Base-by-base conservation (phyloP, 2,329 filamentous ascomycete genomes). In the Scedosporium boydii region DNA sequence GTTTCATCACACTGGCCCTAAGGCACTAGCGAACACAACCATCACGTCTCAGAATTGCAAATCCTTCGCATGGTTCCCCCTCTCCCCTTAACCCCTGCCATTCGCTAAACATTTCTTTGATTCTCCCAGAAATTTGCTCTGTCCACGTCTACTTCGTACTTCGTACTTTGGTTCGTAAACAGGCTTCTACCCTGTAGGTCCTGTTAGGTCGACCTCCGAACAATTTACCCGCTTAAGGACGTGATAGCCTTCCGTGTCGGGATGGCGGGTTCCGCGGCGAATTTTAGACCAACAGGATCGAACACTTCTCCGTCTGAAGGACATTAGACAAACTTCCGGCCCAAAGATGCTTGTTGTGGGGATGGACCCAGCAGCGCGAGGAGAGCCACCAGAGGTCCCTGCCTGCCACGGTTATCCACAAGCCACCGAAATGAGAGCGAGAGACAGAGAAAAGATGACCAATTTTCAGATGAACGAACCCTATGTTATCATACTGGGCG, bases 151-250 rank as follows among this genome's bases (percentile, higher is more conserved):
- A 55, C 51, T n/a, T n/a, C n/a, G n/a, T n/a, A n/a, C n/a, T n/a
- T n/a, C n/a, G n/a, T n/a, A n/a, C n/a, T 23, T 55, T 55, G 18
- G 21, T 23, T 29, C 51, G 18, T 4, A 7, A 27, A 55, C 23
- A 14, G 18, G 23, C 23, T 55, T 23, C 55, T 58, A 18, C 29
- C 29, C 59, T 41, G 16, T 10, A n/a, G n/a, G 26, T 7, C 12
- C 48, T 27, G 48, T 23, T 51, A 44, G 48, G 29, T 9, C 4
- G 48, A 5, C 21, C 14, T 23, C 26, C 59, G 55, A 58, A 18
- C 16, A 41, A 55, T 61, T 61, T 61, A 61, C 29, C 59, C 59
- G 59, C 59, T 27, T 61, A 61, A 61, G 16, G 23, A 12, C 16
- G 6, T n/a, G 26, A 34, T 3, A 23, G 14, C 59, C 29, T 16